Conservation (phyloP, 2,329 filamentous ascomycete species). For the Fusarium sublunatum region DNA sequence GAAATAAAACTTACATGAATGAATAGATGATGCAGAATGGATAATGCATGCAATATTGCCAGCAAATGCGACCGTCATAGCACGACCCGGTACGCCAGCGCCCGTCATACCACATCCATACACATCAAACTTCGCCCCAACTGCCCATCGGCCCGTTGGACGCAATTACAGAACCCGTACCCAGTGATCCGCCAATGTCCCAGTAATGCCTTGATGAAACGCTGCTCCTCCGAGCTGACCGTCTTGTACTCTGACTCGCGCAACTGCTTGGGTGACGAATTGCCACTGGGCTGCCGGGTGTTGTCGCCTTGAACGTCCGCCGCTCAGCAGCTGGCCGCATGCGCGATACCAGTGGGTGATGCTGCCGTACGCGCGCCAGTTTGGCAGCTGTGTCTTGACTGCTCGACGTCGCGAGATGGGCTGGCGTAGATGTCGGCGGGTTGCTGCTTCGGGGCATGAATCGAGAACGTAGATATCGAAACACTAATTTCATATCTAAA, state of each 20-base stretch:
- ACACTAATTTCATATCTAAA: constrained; percentile 90
- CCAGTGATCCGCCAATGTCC: constrained; percentile 86
- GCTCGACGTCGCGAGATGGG: constrained; percentile 61
- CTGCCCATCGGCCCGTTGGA: constrained; percentile 76
- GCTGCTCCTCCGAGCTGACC: constrained; percentile 74
- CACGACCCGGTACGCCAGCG: constrained; percentile 10
- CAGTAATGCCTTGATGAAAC: constrained; percentile 87
- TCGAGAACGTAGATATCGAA: constrained; percentile 83
- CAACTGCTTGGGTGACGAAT: constrained; percentile 73
- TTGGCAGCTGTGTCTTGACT: constrained; percentile 77
- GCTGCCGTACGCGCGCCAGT: constrained; percentile 84
- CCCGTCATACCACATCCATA: constrained; percentile 17
- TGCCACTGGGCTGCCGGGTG: constrained; percentile 60
- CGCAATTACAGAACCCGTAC: constrained; percentile 77
- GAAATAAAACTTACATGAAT: constrained; percentile 18
- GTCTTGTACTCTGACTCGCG: constrained; percentile 86
- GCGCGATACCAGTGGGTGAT: constrained; percentile 84
- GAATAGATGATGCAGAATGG: constrained; percentile 4
- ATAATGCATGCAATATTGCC: constrained; percentile 24
- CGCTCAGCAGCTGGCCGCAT: constrained; percentile 61
- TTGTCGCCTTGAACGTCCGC: constrained; percentile 66
- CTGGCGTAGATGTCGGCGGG: constrained; percentile 56
- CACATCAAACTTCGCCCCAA: constrained; percentile 77
- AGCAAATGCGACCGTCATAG: constrained; percentile 17
- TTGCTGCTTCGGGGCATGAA: constrained; percentile 68